Conservation (phyloP, 768 basidiomycete species). For the Boletus subcaerulescens region DNA sequence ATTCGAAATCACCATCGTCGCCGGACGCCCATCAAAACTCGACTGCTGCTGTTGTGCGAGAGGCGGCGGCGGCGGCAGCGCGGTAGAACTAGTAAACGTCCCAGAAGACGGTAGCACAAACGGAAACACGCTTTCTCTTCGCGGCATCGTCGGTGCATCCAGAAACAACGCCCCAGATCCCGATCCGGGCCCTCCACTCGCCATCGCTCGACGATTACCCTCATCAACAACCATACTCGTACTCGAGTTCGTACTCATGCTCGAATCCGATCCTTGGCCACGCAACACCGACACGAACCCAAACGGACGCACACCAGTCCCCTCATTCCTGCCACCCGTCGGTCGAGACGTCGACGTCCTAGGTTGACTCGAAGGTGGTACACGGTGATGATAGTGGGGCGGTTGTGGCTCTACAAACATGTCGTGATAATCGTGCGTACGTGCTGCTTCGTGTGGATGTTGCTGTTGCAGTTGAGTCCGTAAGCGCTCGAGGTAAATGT, state of each 20-base stretch:
- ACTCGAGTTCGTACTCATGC: conserved; percentile 12
- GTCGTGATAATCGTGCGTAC: conserved; percentile 4
- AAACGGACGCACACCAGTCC: conserved; percentile 9
- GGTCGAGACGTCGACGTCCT: conserved; percentile 4
- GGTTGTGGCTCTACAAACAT: conserved; percentile 1
- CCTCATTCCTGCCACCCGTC: conserved; percentile 1
- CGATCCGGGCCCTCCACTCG: not conserved
- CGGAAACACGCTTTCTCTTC: conserved; percentile 13
- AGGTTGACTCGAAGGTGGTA: conserved; percentile 8
- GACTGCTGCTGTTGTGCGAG: not conserved
- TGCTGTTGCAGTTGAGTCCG: conserved; percentile 17
- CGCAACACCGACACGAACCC: conserved; percentile 13
- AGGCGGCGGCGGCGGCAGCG: not conserved
- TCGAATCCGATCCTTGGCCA: conserved; percentile 20
- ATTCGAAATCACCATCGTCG: conserved; percentile 6
- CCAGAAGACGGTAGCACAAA: conserved; percentile 7
- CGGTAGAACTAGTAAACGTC: not conserved
- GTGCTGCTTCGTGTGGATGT: not conserved
- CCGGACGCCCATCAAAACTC: conserved; percentile 3
- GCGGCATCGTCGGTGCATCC: conserved; percentile 4
- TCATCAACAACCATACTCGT: conserved; percentile 14
- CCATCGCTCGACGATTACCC: conserved; percentile 7
- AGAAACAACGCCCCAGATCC: conserved; percentile 7
- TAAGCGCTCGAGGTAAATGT: conserved; percentile 11
- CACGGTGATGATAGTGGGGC: conserved; percentile 2